Percentiles rank a stretch among this genome's conserved stretches.
Evolutionary conservation across 2,329 filamentous ascomycete species (phyloP).

Genomic region (Exophiala sp.): DNA sequence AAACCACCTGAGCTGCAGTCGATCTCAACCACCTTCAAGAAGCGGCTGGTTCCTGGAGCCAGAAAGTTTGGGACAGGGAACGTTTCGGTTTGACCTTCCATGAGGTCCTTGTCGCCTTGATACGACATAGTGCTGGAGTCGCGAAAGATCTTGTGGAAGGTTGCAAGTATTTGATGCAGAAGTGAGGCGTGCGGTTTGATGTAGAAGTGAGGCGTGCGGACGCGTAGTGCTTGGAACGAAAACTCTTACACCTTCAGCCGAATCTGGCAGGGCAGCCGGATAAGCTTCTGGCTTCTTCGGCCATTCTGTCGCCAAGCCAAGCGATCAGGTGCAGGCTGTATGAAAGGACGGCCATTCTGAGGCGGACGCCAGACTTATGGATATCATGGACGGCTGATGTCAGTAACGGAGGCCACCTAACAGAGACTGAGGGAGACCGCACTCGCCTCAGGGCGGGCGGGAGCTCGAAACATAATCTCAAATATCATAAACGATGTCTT

Average conservation of each 20-base stretch:
- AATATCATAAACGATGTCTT: no score
- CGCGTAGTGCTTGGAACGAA: not conserved
- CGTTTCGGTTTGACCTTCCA: slow-evolving; percentile 1
- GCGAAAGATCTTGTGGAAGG: not conserved
- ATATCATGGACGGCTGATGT: not conserved
- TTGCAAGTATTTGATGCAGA: not conserved
- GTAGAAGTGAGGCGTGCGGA: not conserved
- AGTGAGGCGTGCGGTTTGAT: not conserved
- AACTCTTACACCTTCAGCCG: slow-evolving; percentile 11
- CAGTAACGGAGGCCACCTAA: not conserved
- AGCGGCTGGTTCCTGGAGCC: not conserved
- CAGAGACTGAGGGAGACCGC: not conserved
- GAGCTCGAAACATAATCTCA: not conserved
- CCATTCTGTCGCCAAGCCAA: no score
- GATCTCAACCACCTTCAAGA: slow-evolving; percentile 4
- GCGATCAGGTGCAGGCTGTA: no score
- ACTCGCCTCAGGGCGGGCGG: not conserved
- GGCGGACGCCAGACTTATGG: not conserved
- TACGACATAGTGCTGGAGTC: slow-evolving; percentile 6
- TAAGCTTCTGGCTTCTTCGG: not conserved
- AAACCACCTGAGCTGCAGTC: not conserved
- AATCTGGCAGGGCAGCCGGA: slow-evolving; percentile 8
- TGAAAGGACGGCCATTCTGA: not conserved
- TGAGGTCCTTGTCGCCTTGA: slow-evolving; percentile 4
- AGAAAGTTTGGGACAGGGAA: not conserved